A percentile compares a stretch with the other conserved stretches of the same genome.
Conservation (phyloP, 805 yeast genomes). For the Lipomyces lipofer region DNA sequence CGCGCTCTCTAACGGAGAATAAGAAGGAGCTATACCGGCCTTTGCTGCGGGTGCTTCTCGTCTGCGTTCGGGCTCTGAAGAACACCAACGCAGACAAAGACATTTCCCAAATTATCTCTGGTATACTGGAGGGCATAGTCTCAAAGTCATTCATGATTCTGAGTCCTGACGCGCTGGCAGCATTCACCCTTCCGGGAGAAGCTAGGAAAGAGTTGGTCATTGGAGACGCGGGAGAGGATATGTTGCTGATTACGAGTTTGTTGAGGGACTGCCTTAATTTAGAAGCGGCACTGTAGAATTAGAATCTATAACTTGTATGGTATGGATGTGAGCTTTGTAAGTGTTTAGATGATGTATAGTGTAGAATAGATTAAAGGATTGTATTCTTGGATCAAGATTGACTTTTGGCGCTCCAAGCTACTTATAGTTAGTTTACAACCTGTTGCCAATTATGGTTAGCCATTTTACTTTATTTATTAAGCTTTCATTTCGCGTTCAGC, state of each 20-base stretch:
- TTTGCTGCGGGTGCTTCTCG: slow-evolving; percentile 33
- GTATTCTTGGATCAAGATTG: too few relatives aligned
- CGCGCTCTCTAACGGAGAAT: slow-evolving; percentile 46
- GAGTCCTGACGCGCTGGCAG: slow-evolving; percentile 25
- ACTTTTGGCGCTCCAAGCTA: too few relatives aligned
- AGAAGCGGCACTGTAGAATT: slow-evolving; percentile 14
- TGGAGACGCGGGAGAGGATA: slow-evolving; percentile 20
- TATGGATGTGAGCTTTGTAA: too few relatives aligned
- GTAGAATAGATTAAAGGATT: too few relatives aligned
- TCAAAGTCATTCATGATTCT: slow-evolving; percentile 17
- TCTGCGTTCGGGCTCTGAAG: slow-evolving; percentile 16
- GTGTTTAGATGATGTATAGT: background rate
- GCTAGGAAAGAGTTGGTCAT: background rate
- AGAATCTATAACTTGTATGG: slow-evolving; percentile 1
- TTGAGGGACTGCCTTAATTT: slow-evolving; percentile 24
- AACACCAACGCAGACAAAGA: slow-evolving; percentile 1
- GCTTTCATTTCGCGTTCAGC: too few relatives aligned
- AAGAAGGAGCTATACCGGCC: slow-evolving; percentile 32
- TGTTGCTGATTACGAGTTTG: slow-evolving; percentile 23
- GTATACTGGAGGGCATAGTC: slow-evolving; percentile 19
- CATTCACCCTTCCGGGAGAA: slow-evolving; percentile 4
- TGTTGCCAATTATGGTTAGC: too few relatives aligned
- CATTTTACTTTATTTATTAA: too few relatives aligned
- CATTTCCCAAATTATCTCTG: slow-evolving; percentile 3
- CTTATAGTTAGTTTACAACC: too few relatives aligned